Evolutionary conservation across 805 yeast genomes (phyloP).

Genomic region (Schwanniomyces polymorphus): DNA sequence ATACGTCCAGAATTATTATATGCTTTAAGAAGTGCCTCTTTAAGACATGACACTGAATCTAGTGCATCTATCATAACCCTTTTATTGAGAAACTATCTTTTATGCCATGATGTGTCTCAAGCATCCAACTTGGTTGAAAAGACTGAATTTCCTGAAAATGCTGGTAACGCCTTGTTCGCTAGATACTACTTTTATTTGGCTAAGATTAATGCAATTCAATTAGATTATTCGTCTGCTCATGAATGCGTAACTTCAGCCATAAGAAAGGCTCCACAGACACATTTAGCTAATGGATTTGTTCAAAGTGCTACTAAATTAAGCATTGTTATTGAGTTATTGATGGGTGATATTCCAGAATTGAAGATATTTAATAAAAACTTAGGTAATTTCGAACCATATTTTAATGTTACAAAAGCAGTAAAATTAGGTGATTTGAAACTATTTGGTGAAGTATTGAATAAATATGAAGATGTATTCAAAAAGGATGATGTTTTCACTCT

Average conservation of each 20-base stretch:
- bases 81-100: slow-evolving; percentile 75
- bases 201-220: slow-evolving; percentile 86
- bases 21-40: slow-evolving; percentile 82
- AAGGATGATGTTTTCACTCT: slow-evolving; percentile 81
- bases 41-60: slow-evolving; percentile 91
- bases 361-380: slow-evolving; percentile 67
- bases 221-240: slow-evolving; percentile 87
- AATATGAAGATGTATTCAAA: slow-evolving; percentile 61
- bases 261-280: slow-evolving; percentile 93
- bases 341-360: slow-evolving; percentile 96
- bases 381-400: slow-evolving; percentile 72
- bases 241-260: slow-evolving; percentile 92
- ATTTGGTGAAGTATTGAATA: slow-evolving; percentile 68
- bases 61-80: slow-evolving; percentile 86
- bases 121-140: slow-evolving; percentile 90
- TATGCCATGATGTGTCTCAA: slow-evolving; percentile 77
- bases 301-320: slow-evolving; percentile 88
- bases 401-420: slow-evolving; percentile 87
- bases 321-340: slow-evolving; percentile 84
- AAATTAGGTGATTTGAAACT: slow-evolving; percentile 84
- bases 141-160: slow-evolving; percentile 81
- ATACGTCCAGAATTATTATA: slow-evolving; percentile 69
- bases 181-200: slow-evolving; percentile 90
- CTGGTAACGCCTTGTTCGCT: slow-evolving; percentile 85
- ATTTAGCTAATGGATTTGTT: slow-evolving; percentile 79